Evolutionary conservation across 1,284 basidiomycete species (phyloP), one percentile per base, ranked within the genome.

Genomic region (Taiwanofungus camphoratus): DNA sequence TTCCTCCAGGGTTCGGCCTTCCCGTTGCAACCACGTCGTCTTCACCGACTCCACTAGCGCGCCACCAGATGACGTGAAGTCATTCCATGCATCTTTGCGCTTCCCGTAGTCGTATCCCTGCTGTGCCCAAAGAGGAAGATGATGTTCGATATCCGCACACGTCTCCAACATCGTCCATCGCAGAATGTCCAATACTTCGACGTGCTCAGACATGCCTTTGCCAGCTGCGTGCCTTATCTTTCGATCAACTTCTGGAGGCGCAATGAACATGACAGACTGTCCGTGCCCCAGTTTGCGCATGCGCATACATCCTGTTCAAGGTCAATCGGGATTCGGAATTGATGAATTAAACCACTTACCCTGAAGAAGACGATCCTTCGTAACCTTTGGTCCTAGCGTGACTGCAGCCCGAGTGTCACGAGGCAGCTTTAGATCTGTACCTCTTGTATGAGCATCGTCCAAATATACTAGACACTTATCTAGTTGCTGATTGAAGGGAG

Each of bases 391-490:
- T 0, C 76, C 77, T 2, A 79, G 52, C 0, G 75, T 79, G 4
- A 78, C 75, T 1, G 66, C 69, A n/a, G 77, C 77, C 3, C 71
- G 64, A 37, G 61, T 64, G 16, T 61, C 47, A 2, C 15, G 36
- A 0, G 77, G 76, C 26, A 79, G 57, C 32, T 69, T 76, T 13
- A 79, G 57, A 52, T 79, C 76, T 0, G 74, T 78, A 5, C 77
- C 77, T 20, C 77, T 58, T 0, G 76, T 79, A 46, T 79, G 76
- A 1, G 71, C 71, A 50, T 80, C 77, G 34, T 79, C 77, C 0
- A 80, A 67, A 45, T 80, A 79, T 2, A 77, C 52, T 3, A 76
- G 48, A 26, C 73, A 76, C 48, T 64, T 59, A n/a, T 68, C 63
- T 0, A 78, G 56, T 41, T 67, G 67, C 31, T 67, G 60, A 2